Base-by-base conservation (phyloP, 2,329 filamentous ascomycete genomes). In the Metarhizium guizhouense region DNA sequence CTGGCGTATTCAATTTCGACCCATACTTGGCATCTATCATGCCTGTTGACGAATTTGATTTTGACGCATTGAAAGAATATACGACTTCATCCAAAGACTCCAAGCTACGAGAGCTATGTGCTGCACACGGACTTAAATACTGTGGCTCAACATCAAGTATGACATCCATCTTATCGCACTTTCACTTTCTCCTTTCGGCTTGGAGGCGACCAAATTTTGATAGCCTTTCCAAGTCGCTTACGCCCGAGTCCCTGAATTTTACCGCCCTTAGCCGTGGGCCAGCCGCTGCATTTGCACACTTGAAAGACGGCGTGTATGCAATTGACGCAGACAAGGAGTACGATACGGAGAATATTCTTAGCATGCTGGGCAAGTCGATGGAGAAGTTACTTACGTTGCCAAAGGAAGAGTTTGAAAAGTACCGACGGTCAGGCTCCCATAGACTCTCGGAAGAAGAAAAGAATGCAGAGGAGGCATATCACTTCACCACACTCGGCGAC, bases 141-240 rank as follows among this genome's bases (percentile, higher is more conserved):
- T 86, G 91, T 11, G 94, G 94, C 10, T 99, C 94, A 13, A 97
- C 94, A 0, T 99, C 94, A 2, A 97, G 93, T 72, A 96, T 96
- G 91, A 96, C 93, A 1, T 78, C 85, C 2, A 84, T 88, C 52
- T 77, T 99, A 48, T 82, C 87, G 2, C 95, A 99, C 64, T 96
- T 99, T 66, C 94, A 99, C 69, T 97, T 85, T 65, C 80, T 99
- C 3, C 77, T 99, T 10, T 97, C 93, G 0, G 74, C 80, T 6
- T 97, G 90, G 87, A 84, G 95, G 54, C 74, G 76, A 2, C 76
- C 96, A 57, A 87, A 90, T 58, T 73, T 83, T 16, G 69, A 72
- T 0, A 82, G 82, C 65, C 67, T 95, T 1, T 93, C 90, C 0
- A 80, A 80, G 52, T 74, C 76, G 0, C 93, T 96, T 62, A 66